A percentile compares a stretch with the other conserved stretches of the same genome.
These are phyloP conservation scores for Kregervanrija pseudodelftensis DNA, from an alignment of 805 yeast species.

Conservation along the genomic window DNA sequence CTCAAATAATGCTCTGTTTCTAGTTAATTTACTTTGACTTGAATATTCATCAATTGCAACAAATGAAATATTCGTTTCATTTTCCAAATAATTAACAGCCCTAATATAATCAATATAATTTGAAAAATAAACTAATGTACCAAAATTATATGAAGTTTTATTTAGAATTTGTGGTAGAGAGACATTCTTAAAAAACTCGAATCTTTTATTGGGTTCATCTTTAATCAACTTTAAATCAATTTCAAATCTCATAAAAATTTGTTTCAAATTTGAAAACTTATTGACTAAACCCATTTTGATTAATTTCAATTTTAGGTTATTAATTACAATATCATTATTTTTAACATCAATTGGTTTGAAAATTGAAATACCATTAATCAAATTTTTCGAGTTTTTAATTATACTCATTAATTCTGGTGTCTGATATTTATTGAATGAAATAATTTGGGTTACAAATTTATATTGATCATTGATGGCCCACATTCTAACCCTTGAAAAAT, in stretches of 20 bases:
- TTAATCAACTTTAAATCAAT: slow-evolving; percentile 35
- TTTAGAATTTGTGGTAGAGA: slow-evolving; percentile 64
- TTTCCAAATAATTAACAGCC: slow-evolving; percentile 60
- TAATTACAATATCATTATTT: slow-evolving; percentile 44
- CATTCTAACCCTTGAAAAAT: slow-evolving; percentile 85
- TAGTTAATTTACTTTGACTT: slow-evolving; percentile 57
- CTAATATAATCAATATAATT: slow-evolving; percentile 82
- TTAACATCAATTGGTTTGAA: slow-evolving; percentile 42
- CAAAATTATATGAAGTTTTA: slow-evolving; percentile 58
- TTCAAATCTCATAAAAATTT: slow-evolving; percentile 67
- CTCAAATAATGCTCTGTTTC: slow-evolving; percentile 64
- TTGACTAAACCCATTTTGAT: slow-evolving; percentile 24
- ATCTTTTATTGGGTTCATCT: slow-evolving; percentile 76
- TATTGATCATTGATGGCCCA: slow-evolving; percentile 88
- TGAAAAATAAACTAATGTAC: slow-evolving; percentile 75
- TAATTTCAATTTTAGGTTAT: slow-evolving; percentile 44
- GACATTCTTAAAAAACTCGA: slow-evolving; percentile 69
- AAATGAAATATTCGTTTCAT: slow-evolving; percentile 56
- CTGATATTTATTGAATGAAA: slow-evolving; percentile 65
- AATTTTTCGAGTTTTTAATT: slow-evolving; percentile 34
- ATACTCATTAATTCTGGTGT: slow-evolving; percentile 79
- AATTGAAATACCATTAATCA: slow-evolving; percentile 49
- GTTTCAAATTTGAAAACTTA: slow-evolving; percentile 45
- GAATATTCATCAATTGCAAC: slow-evolving; percentile 82
- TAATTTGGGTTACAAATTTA: slow-evolving; percentile 63